Conservation (phyloP, 148 eudicot genomes). For the Amaranthus palmeri region DNA sequence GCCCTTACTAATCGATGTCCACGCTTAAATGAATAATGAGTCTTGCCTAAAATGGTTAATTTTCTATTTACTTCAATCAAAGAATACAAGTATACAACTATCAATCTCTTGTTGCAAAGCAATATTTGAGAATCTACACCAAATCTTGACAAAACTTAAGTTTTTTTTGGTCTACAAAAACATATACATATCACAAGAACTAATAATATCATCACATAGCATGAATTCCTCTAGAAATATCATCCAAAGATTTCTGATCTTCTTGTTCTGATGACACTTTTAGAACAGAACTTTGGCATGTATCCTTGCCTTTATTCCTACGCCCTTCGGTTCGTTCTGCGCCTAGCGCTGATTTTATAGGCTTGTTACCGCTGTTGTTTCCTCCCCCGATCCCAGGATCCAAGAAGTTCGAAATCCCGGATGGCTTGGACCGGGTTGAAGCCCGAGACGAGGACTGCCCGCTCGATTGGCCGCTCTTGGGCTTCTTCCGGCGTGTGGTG, state of each 20-base stretch:
- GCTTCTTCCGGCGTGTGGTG: conserved; percentile 34
- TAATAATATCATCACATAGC: conserved; percentile 19
- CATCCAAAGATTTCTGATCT: conserved; percentile 25
- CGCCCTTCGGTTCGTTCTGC: not conserved
- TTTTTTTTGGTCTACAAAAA: not conserved
- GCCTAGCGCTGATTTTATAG: not conserved
- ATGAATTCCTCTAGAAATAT: conserved; percentile 17
- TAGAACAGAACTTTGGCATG: conserved; percentile 10
- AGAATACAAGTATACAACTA: conserved; percentile 14
- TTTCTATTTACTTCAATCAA: conserved; percentile 13
- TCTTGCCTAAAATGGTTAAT: not conserved
- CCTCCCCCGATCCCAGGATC: conserved; percentile 9
- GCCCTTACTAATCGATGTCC: too few relatives aligned
- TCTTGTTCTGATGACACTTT: conserved; percentile 9
- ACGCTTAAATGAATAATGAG: not conserved
- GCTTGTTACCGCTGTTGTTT: not conserved
- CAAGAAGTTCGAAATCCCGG: not conserved
- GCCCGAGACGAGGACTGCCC: not conserved
- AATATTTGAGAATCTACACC: not conserved
- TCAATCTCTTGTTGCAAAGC: conserved; percentile 1
- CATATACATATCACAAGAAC: conserved; percentile 11
- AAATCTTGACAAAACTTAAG: not conserved
- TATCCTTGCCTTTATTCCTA: conserved; percentile 5
- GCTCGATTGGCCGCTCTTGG: conserved; percentile 25
- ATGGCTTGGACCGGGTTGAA: conserved; percentile 18